Evolutionary conservation across 2,329 filamentous ascomycete genomes (phyloP).

Genomic region (Fusarium sp.): DNA sequence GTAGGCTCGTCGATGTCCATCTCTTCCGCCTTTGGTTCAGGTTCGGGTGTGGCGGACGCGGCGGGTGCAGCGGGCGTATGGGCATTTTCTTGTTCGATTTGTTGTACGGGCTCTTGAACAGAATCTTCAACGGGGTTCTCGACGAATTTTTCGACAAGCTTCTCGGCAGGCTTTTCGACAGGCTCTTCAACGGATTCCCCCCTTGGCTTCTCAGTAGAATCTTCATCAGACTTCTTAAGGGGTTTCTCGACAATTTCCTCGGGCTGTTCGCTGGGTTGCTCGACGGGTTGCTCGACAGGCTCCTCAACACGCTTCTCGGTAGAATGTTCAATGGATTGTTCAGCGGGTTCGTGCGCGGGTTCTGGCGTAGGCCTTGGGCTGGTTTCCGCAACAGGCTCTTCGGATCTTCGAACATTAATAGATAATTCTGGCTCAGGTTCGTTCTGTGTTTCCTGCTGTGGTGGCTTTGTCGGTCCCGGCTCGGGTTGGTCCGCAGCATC

Average conservation of each 20-base stretch:
- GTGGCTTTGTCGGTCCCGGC: not conserved
- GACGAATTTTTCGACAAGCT: not conserved
- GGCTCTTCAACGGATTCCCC: constrained; percentile 4
- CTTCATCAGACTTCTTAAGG: not conserved
- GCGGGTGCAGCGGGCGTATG: constrained; percentile 21
- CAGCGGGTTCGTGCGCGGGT: not conserved
- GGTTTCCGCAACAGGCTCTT: constrained; percentile 16
- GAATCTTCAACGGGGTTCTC: not conserved
- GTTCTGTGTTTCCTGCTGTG: constrained; percentile 6
- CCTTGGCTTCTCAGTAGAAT: not conserved
- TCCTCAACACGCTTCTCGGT: not conserved
- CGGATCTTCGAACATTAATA: constrained; percentile 11
- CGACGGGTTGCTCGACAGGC: not conserved
- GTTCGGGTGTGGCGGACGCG: constrained; percentile 29
- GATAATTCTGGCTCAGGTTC: constrained; percentile 7
- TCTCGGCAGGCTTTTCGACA: constrained; percentile 5
- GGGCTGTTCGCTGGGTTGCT: constrained; percentile 5
- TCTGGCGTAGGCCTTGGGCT: constrained; percentile 7
- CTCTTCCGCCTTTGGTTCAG: constrained; percentile 58
- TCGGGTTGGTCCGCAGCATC: constrained; percentile 7
- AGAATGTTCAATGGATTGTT: not conserved
- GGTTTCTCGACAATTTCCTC: constrained; percentile 2
- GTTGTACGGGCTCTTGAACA: constrained; percentile 1
- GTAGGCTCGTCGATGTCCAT: constrained; percentile 57
- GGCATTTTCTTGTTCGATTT: constrained; percentile 4